Conservation (phyloP, 805 yeast genomes). For the Monosporozyma solicola region DNA sequence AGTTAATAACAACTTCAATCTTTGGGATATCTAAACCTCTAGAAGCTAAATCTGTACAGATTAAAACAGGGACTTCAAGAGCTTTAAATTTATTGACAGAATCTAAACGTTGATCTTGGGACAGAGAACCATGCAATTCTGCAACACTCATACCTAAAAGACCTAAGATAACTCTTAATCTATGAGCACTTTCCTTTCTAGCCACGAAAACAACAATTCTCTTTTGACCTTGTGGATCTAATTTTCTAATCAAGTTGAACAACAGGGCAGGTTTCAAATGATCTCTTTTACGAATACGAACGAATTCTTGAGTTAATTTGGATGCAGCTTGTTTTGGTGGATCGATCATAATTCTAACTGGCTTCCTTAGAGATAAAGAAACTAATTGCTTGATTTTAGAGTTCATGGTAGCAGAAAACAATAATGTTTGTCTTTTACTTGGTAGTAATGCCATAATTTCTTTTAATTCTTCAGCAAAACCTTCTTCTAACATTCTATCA, state of each 20-base stretch:
- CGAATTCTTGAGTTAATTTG: slow-evolving; percentile 89
- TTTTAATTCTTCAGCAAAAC: slow-evolving; percentile 89
- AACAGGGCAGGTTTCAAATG: slow-evolving; percentile 74
- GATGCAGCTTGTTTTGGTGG: slow-evolving; percentile 92
- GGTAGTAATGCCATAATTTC: slow-evolving; percentile 87
- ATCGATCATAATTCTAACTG: slow-evolving; percentile 91
- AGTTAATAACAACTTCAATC: slow-evolving; percentile 89
- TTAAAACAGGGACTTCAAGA: slow-evolving; percentile 72
- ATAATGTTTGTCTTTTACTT: slow-evolving; percentile 81
- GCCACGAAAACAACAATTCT: slow-evolving; percentile 87
- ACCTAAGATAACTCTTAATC: slow-evolving; percentile 66
- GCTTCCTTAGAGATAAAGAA: slow-evolving; percentile 78
- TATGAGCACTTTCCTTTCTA: slow-evolving; percentile 85
- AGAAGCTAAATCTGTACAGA: slow-evolving; percentile 97
- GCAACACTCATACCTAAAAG: slow-evolving; percentile 67
- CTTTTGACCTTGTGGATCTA: slow-evolving; percentile 53
- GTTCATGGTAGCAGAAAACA: slow-evolving; percentile 98
- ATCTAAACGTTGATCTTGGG: slow-evolving; percentile 87
- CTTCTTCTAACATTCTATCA: slow-evolving; percentile 98
- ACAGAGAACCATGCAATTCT: slow-evolving; percentile 74
- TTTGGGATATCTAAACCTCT: slow-evolving; percentile 99
- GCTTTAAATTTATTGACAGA: slow-evolving; percentile 77
- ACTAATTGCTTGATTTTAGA: slow-evolving; percentile 81
- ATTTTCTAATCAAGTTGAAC: slow-evolving; percentile 55
- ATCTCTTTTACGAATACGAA: slow-evolving; percentile 88